Percentiles rank a stretch among this genome's conserved stretches.
Evolutionary conservation across 129 eudicot species (phyloP).

Genomic region (Cynara cardunculus): DNA sequence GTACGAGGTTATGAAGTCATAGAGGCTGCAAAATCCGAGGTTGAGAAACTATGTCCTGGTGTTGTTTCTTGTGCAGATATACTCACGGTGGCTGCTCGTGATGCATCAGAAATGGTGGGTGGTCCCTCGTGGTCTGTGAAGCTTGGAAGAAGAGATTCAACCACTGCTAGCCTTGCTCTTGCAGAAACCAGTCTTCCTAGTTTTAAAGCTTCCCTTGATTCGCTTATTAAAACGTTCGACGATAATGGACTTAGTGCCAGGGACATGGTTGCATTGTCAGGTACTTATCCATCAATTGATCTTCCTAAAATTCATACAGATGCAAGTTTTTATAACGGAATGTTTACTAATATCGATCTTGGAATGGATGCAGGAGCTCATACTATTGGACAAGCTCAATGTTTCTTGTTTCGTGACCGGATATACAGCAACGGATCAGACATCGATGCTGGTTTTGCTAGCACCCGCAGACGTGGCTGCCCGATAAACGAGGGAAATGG

Average conservation of each 20-base stretch:
- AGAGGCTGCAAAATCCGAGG: constrained; percentile 38
- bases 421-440: constrained; percentile 63
- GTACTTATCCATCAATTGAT: constrained; percentile 4
- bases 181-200: constrained; percentile 58
- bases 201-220: constrained; percentile 34
- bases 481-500: constrained; percentile 41
- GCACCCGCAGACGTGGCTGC: constrained; percentile 38
- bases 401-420: constrained; percentile 50
- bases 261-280: constrained; percentile 76
- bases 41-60: constrained; percentile 53
- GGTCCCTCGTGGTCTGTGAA: constrained; percentile 69
- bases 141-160: constrained; percentile 69
- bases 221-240: constrained; percentile 46
- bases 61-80: constrained; percentile 74
- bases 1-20: constrained; percentile 49
- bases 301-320: neutral
- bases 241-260: constrained; percentile 48
- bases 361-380: constrained; percentile 44
- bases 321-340: neutral
- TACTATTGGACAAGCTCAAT: constrained; percentile 66
- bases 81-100: constrained; percentile 61
- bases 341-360: neutral
- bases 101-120: constrained; percentile 60
- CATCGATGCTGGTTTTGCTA: constrained; percentile 44
- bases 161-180: constrained; percentile 44